Evolutionary conservation across 768 basidiomycete species (phyloP).

Genomic region (Amanita inopinata): DNA sequence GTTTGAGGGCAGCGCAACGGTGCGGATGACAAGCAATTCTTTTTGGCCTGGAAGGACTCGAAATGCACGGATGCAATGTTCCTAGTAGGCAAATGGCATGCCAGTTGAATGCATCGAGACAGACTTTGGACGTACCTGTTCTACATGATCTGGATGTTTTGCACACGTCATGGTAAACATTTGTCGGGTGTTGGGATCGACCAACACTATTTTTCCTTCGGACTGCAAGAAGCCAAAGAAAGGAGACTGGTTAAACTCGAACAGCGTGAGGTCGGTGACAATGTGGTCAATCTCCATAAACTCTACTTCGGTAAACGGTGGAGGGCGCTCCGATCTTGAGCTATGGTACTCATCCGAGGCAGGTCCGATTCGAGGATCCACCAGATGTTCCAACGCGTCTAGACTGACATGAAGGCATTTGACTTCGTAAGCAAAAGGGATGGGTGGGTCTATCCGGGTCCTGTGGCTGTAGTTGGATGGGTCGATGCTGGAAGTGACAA

Average conservation of each 20-base stretch:
- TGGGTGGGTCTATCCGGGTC: constrained; percentile 31
- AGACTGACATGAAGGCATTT: constrained; percentile 32
- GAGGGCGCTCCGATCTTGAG: neutral
- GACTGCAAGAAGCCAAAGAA: constrained; percentile 7
- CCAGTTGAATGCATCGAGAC: neutral
- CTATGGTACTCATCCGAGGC: constrained; percentile 25
- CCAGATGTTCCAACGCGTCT: constrained; percentile 31
- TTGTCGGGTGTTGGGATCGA: constrained; percentile 6
- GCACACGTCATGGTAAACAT: constrained; percentile 25
- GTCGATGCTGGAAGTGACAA: constrained; percentile 20
- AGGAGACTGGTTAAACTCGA: constrained; percentile 25
- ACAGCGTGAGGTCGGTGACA: constrained; percentile 23
- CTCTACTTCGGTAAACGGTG: constrained; percentile 7
- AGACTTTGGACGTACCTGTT: constrained; percentile 16
- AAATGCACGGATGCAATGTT: constrained; percentile 40
- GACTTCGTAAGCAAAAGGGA: constrained; percentile 35
- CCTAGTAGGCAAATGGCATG: constrained; percentile 19
- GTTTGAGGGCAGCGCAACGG: constrained; percentile 17
- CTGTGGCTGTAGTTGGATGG: constrained; percentile 26
- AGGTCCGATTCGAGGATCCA: constrained; percentile 30
- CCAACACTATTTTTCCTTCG: constrained; percentile 6
- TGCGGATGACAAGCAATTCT: constrained; percentile 43
- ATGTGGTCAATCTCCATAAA: constrained; percentile 7
- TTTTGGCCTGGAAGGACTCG: constrained; percentile 42
- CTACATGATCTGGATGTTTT: constrained; percentile 18